Percentiles rank a stretch among this genome's conserved stretches.
phyloP scores from a whole-genome alignment of 2,329 filamentous ascomycete genomes.

The Botryotinia convoluta region DNA sequence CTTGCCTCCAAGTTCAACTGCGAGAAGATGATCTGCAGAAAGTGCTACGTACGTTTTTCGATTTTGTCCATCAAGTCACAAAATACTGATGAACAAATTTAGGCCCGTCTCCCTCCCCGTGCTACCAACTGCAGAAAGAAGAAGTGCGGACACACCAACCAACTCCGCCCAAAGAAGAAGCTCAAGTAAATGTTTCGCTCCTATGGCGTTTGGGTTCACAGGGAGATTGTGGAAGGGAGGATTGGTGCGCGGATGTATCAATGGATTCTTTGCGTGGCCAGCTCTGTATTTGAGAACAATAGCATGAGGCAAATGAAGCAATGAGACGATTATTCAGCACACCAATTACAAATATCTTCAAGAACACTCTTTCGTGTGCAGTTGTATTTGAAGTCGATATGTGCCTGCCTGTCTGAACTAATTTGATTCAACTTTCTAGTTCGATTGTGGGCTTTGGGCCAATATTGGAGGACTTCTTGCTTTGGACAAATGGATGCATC shows the following conservation, averaged over 20 bases:
- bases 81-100: slow-evolving; percentile 30
- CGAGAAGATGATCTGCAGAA: slow-evolving; percentile 99
- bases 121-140: slow-evolving; percentile 99
- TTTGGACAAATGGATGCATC: background rate
- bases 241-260: slow-evolving; percentile 18
- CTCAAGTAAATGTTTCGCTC: slow-evolving; percentile 72
- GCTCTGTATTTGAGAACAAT: slow-evolving; percentile 21
- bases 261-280: slow-evolving; percentile 31
- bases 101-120: slow-evolving; percentile 88
- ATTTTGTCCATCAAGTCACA: background rate
- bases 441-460: background rate
- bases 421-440: background rate
- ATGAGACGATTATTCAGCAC: slow-evolving; percentile 24
- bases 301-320: slow-evolving; percentile 23
- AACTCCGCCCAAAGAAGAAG: slow-evolving; percentile 99
- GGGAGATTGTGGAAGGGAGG: slow-evolving; percentile 20
- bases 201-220: slow-evolving; percentile 34
- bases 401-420: background rate
- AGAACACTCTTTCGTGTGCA: background rate
- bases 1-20: slow-evolving; percentile 99
- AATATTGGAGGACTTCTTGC: background rate
- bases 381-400: background rate
- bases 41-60: slow-evolving; percentile 85
- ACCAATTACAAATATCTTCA: slow-evolving; percentile 15
- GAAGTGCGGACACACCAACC: slow-evolving; percentile 99